Evolutionary conservation across 1,284 basidiomycete genomes (phyloP).

Genomic region (Apiotrichum porosum): DNA sequence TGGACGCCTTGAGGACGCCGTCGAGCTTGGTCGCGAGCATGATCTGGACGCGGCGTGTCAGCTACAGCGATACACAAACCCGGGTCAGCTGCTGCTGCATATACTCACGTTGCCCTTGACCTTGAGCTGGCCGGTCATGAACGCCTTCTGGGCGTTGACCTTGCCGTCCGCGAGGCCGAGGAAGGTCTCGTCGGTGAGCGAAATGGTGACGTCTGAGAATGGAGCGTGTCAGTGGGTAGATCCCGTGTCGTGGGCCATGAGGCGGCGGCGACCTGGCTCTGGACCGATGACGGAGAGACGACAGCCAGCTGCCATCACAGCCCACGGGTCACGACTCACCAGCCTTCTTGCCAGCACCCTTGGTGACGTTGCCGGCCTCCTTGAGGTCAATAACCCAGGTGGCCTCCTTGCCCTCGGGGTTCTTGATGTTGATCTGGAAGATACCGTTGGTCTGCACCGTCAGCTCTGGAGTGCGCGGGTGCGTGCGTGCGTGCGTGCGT

Average conservation of each 20-base stretch:
- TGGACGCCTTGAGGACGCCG: conserved; percentile 61
- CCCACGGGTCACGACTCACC: conserved; percentile 41
- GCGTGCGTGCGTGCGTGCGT: not conserved
- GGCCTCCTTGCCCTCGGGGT: conserved; percentile 67
- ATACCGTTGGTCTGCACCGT: conserved; percentile 73
- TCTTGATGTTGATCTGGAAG: conserved; percentile 83
- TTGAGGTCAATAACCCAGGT: conserved; percentile 90
- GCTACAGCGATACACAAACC: too few species aligned
- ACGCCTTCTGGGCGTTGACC: conserved; percentile 79
- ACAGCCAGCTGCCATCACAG: too few species aligned
- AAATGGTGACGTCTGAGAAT: conserved; percentile 47
- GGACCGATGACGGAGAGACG: too few species aligned
- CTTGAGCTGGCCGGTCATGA: conserved; percentile 82
- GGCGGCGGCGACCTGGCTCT: not conserved
- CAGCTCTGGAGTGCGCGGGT: not conserved
- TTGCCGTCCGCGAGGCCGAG: conserved; percentile 48
- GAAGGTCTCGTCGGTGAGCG: conserved; percentile 44
- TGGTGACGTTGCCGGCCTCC: conserved; percentile 74
- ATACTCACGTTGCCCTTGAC: conserved; percentile 42
- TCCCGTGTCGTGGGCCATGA: too few species aligned
- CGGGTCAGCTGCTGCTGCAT: too few species aligned
- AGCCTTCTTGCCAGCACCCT: conserved; percentile 63
- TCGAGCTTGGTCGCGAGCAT: conserved; percentile 68
- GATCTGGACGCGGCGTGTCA: too few species aligned
- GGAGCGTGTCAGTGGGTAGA: not conserved